Evolutionary conservation across 148 eudicot genomes (phyloP), one percentile per base, ranked within the genome.

Genomic region (Chenopodium formosanum): DNA sequence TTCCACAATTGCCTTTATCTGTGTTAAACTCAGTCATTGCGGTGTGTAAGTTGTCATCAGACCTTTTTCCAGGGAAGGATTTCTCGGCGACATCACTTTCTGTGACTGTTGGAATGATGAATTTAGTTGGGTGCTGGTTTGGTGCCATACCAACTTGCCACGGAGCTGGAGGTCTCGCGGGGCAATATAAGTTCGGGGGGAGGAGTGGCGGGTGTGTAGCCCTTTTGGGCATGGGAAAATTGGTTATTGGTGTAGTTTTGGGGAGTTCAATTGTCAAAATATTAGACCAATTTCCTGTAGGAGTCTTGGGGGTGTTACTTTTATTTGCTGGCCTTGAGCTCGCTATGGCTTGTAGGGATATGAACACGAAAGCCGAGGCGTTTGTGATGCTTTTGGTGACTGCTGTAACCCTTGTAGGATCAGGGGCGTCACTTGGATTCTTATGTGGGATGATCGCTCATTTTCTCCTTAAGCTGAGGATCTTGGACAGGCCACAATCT

Each of bases 151-250:
- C 98, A 1, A 80, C 88, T 23, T 95, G 98, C 82, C 98, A 95
- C 73, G 98, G 98, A 17, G 98, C 98, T 0, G 98, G 98, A 0
- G 98, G 98, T n/a, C 88, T 95, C 11, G 98, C 98, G 8, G 98
- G 98, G 72, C 98, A 94, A 78, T 94, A 94, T 87, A 93, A 91
- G 83, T 94, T 94, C 75, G 98, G 98, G 5, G 97, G 96, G 20
- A 87, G 98, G 81, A 91, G 94, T 76, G 98, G 98, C 8, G 93
- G 85, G 11, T 91, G 96, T 73, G 98, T 95, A 76, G 97, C 96
- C 31, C 72, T 95, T 37, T 79, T 93, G 13, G 98, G 98, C 17
- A 67, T 70, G 20, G 87, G 89, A 13, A 94, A 94, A 84, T 79
- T 94, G 81, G 83, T 84, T 0, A 29, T 94, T 44, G 98, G 98